phyloP scores from a whole-genome alignment of 1,284 basidiomycete species.

The Bondarzewia mesenterica region DNA sequence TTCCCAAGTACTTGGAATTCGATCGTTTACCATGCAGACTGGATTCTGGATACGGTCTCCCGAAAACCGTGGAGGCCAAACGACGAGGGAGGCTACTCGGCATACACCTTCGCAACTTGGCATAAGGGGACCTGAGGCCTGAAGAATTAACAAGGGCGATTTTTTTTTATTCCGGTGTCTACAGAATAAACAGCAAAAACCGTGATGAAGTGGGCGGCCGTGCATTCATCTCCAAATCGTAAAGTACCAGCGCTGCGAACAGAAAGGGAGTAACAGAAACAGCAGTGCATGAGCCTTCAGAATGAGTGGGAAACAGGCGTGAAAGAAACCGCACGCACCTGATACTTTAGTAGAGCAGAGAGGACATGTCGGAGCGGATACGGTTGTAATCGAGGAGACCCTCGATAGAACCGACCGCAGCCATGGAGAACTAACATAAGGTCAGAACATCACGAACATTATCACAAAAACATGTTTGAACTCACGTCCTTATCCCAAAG shows the following conservation, averaged over 20 bases:
- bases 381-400: constrained; percentile 84
- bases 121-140: too few species aligned
- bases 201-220: not conserved
- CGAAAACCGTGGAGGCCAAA: too few species aligned
- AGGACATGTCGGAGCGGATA: constrained; percentile 75
- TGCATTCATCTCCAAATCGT: not conserved
- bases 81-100: too few species aligned
- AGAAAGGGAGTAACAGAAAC: not conserved
- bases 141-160: not conserved
- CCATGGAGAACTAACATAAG: constrained; percentile 59
- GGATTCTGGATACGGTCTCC: too few species aligned
- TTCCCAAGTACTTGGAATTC: too few species aligned
- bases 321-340: not conserved
- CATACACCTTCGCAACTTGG: too few species aligned
- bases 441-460: constrained; percentile 9
- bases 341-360: constrained; percentile 54
- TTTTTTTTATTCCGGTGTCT: constrained; percentile 3
- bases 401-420: constrained; percentile 81
- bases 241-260: not conserved
- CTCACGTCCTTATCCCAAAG: constrained; percentile 92
- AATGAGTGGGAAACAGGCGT: not conserved
- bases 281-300: not conserved
- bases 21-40: too few species aligned
- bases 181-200: not conserved
- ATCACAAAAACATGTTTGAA: constrained; percentile 14